A percentile compares a stretch with the other conserved stretches of the same genome.
phyloP scores from a whole-genome alignment of 192 early-diverging fungal genomes.

The Linnemannia zychae region DNA sequence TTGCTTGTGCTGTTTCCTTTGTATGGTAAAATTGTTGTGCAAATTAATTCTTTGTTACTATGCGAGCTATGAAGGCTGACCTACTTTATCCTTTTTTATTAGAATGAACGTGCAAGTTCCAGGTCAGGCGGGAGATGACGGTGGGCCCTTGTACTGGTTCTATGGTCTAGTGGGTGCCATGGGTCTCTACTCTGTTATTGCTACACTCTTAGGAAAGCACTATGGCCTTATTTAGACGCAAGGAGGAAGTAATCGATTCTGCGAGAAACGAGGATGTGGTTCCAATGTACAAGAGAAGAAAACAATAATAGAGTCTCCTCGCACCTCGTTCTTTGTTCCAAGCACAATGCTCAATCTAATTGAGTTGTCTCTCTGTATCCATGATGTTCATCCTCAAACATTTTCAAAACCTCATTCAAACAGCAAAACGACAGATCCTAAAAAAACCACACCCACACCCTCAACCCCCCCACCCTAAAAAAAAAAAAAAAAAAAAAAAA shows the following conservation, averaged over 20 bases:
- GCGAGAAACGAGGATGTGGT: too few relatives aligned
- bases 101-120: conserved; percentile 76
- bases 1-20: not conserved
- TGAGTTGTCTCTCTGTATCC: too few relatives aligned
- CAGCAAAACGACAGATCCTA: too few relatives aligned
- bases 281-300: too few relatives aligned
- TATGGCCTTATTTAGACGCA: conserved; percentile 40
- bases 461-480: too few relatives aligned
- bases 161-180: conserved; percentile 28
- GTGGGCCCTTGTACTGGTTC: conserved; percentile 30
- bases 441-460: too few relatives aligned
- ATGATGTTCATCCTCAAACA: too few relatives aligned
- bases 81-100: not conserved
- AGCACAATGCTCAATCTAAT: not conserved
- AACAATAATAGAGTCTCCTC: too few relatives aligned
- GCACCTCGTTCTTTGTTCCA: not conserved
- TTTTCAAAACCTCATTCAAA: too few relatives aligned
- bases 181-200: conserved; percentile 33
- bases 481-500: too few relatives aligned
- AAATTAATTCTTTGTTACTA: not conserved
- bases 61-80: not conserved
- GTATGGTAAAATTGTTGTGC: not conserved
- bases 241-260: not conserved
- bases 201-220: conserved; percentile 34
- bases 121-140: conserved; percentile 56